Evolutionary conservation across 2,329 filamentous ascomycete genomes (phyloP).

Genomic region (Fusarium drepaniforme): DNA sequence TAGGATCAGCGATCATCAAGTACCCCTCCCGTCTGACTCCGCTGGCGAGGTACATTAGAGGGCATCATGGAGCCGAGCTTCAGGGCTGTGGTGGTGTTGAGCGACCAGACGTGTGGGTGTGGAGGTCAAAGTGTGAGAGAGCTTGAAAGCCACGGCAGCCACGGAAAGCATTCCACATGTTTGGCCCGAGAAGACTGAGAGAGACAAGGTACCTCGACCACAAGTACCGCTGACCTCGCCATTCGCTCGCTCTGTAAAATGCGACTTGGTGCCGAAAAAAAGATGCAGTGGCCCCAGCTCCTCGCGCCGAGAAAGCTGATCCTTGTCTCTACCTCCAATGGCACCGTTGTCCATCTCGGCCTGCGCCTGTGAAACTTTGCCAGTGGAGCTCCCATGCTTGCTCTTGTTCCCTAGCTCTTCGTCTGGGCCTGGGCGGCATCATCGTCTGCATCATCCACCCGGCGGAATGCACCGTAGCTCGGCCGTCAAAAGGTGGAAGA

Average conservation of each 20-base stretch:
- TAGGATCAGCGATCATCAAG: slow-evolving; percentile 20
- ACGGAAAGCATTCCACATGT: slow-evolving; percentile 16
- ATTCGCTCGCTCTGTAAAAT: slow-evolving; percentile 1
- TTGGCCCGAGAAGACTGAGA: background rate
- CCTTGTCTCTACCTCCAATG: slow-evolving; percentile 25
- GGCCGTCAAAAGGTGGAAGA: background rate
- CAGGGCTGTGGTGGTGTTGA: slow-evolving; percentile 9
- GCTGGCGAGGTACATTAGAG: slow-evolving; percentile 4
- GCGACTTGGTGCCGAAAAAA: slow-evolving; percentile 16
- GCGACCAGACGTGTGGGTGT: slow-evolving; percentile 14
- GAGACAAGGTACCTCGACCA: slow-evolving; percentile 30
- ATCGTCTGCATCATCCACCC: slow-evolving; percentile 19
- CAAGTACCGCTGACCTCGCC: slow-evolving; percentile 21
- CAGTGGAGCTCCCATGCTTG: slow-evolving; percentile 24
- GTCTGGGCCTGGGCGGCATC: slow-evolving; percentile 4
- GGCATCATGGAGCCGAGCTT: slow-evolving; percentile 5
- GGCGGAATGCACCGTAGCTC: slow-evolving; percentile 4
- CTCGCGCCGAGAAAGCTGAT: slow-evolving; percentile 29
- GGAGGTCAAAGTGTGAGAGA: slow-evolving; percentile 6
- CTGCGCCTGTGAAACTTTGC: slow-evolving; percentile 38
- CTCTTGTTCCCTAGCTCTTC: background rate
- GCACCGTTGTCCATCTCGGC: slow-evolving; percentile 27
- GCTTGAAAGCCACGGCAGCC: slow-evolving; percentile 25
- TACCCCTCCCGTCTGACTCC: slow-evolving; percentile 1
- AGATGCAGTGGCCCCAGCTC: slow-evolving; percentile 39